Percentiles rank a stretch among this genome's conserved stretches.
phyloP scores from a whole-genome alignment of 371 early-diverging fungal species.

The Lichtheimia corymbifera region DNA sequence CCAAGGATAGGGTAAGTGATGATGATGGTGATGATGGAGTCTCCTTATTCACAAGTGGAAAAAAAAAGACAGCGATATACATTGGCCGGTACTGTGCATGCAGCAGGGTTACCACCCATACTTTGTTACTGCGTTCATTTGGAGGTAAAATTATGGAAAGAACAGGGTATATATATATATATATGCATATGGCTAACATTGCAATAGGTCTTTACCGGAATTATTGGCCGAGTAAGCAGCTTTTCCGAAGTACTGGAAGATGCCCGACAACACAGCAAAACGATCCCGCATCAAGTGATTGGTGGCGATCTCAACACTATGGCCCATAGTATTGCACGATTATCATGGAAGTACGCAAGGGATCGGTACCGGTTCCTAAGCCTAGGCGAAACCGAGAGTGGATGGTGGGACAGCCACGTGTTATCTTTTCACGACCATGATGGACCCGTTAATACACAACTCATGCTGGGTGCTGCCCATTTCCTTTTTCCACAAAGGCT shows the following conservation, averaged over 20 bases:
- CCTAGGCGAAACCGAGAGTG: slow-evolving; percentile 69
- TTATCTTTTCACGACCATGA: slow-evolving; percentile 45
- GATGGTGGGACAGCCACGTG: slow-evolving; percentile 70
- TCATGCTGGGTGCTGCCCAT: neutral
- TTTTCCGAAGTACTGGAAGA: slow-evolving; percentile 73
- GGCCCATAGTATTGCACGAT: slow-evolving; percentile 76
- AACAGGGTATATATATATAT: neutral
- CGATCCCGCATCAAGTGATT: slow-evolving; percentile 67
- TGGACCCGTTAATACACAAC: slow-evolving; percentile 40
- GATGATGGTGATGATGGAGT: no score
- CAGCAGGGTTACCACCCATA: slow-evolving; percentile 43
- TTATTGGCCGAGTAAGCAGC: slow-evolving; percentile 64
- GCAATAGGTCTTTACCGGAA: slow-evolving; percentile 66
- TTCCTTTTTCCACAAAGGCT: no score
- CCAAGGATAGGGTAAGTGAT: slow-evolving; percentile 13
- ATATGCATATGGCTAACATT: neutral
- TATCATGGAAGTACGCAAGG: slow-evolving; percentile 65
- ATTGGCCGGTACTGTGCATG: slow-evolving; percentile 53
- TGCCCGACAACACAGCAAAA: slow-evolving; percentile 34
- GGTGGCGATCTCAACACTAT: slow-evolving; percentile 85
- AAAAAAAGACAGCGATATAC: slow-evolving; percentile 51
- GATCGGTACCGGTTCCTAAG: slow-evolving; percentile 70
- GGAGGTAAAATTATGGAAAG: slow-evolving; percentile 45
- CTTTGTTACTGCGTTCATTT: slow-evolving; percentile 76
- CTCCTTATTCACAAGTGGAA: no score